Conservation (phyloP, 1,139 yeast species). For the Yamadazyma taylorii region DNA sequence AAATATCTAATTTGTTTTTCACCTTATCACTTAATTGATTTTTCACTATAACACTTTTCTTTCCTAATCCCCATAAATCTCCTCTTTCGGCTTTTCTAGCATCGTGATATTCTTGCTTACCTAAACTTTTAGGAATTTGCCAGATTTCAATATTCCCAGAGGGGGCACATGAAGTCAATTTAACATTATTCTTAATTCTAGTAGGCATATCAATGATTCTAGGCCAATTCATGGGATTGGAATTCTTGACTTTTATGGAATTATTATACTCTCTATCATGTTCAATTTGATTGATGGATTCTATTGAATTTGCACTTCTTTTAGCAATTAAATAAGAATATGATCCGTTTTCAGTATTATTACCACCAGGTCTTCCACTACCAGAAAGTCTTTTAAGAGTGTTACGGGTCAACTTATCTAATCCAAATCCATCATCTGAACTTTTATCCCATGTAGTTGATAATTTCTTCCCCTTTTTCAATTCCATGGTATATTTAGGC, state of each 20-base stretch:
- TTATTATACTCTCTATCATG: slow-evolving; percentile 29
- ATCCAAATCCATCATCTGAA: slow-evolving; percentile 54
- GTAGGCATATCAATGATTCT: slow-evolving; percentile 71
- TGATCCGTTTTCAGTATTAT: slow-evolving; percentile 70
- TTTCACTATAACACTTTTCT: slow-evolving; percentile 56
- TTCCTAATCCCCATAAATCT: slow-evolving; percentile 87
- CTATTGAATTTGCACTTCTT: slow-evolving; percentile 46
- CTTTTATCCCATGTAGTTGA: slow-evolving; percentile 71
- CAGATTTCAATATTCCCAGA: slow-evolving; percentile 81
- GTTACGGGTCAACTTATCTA: slow-evolving; percentile 29
- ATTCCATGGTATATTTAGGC: slow-evolving; percentile 74
- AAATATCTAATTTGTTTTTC: slow-evolving; percentile 35
- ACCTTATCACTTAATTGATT: slow-evolving; percentile 31
- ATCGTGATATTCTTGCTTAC: slow-evolving; percentile 79
- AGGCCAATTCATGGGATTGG: slow-evolving; percentile 57
- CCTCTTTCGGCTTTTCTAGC: slow-evolving; percentile 83
- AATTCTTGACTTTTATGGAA: slow-evolving; percentile 24
- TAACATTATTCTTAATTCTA: slow-evolving; percentile 82
- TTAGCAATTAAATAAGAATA: slow-evolving; percentile 76
- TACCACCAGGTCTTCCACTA: slow-evolving; percentile 74
- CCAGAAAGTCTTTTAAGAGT: slow-evolving; percentile 44
- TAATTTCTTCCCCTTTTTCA: slow-evolving; percentile 76
- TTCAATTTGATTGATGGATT: slow-evolving; percentile 36
- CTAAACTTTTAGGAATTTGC: slow-evolving; percentile 80
- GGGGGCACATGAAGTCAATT: slow-evolving; percentile 76